Percentiles rank a stretch among this genome's conserved stretches.
These are phyloP conservation scores for Cercospora sesami DNA, from an alignment of 2,329 filamentous ascomycete genomes.

Conservation along the genomic window DNA sequence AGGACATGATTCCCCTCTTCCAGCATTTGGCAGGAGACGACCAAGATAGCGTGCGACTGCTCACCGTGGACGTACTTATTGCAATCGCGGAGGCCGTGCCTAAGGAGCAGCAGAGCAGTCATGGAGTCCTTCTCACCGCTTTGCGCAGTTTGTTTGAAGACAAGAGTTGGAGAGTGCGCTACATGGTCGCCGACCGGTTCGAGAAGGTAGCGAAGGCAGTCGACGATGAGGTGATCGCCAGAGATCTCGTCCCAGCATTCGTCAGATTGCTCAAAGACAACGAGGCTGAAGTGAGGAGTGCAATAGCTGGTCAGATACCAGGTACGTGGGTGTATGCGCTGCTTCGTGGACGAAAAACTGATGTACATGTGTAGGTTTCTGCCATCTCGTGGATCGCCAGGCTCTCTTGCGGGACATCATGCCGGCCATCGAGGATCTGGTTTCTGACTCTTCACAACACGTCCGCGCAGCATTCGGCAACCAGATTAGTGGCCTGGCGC, in stretches of 20 bases:
- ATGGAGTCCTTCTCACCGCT: slow-evolving; percentile 87
- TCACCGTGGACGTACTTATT: slow-evolving; percentile 95
- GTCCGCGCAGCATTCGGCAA: slow-evolving; percentile 93
- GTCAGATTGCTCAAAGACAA: slow-evolving; percentile 97
- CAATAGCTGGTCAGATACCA: slow-evolving; percentile 95
- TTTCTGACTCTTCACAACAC: slow-evolving; percentile 94
- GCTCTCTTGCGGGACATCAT: slow-evolving; percentile 94
- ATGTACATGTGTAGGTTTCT: slow-evolving; percentile 67
- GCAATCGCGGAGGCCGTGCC: slow-evolving; percentile 95
- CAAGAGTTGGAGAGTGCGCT: slow-evolving; percentile 98
- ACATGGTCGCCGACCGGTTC: slow-evolving; percentile 98
- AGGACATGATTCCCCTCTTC: slow-evolving; percentile 99
- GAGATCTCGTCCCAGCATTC: slow-evolving; percentile 93
- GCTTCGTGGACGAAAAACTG: slow-evolving; percentile 27
- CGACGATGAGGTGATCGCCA: slow-evolving; percentile 90
- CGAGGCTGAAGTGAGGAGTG: slow-evolving; percentile 94
- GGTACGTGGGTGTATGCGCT: slow-evolving; percentile 47
- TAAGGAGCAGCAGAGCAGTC: slow-evolving; percentile 96
- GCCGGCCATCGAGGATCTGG: slow-evolving; percentile 92
- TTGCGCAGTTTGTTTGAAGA: slow-evolving; percentile 94
- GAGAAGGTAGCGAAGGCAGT: slow-evolving; percentile 99
- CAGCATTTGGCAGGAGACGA: slow-evolving; percentile 95
- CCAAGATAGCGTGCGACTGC: slow-evolving; percentile 91
- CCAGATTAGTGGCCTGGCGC: slow-evolving; percentile 93
- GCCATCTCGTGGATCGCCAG: slow-evolving; percentile 79